Conservation (phyloP, 306 rosid species). For the Quercus parvula region DNA sequence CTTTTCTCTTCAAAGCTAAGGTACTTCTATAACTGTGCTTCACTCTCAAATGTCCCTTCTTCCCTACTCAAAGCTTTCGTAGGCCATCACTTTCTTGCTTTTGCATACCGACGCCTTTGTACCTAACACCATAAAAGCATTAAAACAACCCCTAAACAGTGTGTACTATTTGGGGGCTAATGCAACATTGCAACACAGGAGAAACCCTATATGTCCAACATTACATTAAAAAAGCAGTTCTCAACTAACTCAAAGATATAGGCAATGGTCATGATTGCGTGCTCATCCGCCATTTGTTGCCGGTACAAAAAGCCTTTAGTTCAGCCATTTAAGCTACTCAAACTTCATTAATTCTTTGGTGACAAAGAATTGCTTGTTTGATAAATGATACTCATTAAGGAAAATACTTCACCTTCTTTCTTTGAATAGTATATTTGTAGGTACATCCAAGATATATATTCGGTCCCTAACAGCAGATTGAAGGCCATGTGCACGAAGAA, state of each 20-base stretch:
- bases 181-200: constrained; percentile 1
- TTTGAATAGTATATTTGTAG: too few relatives aligned
- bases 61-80: constrained; percentile 55
- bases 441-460: neutral
- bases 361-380: too few relatives aligned
- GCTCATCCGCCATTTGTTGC: constrained; percentile 9
- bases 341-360: neutral
- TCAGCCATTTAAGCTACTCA: neutral
- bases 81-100: constrained; percentile 28
- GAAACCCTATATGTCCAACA: constrained; percentile 14
- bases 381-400: too few relatives aligned
- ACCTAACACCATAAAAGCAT: constrained; percentile 37
- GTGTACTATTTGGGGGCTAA: neutral
- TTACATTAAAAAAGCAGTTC: neutral
- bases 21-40: constrained; percentile 24
- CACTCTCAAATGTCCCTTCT: constrained; percentile 47
- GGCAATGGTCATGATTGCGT: constrained; percentile 21
- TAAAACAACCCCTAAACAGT: neutral
- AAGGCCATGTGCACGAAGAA: constrained; percentile 36
- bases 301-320: constrained; percentile 11
- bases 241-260: constrained; percentile 28
- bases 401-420: too few relatives aligned
- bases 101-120: constrained; percentile 26
- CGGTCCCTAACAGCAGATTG: constrained; percentile 22
- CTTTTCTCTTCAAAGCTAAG: constrained; percentile 79